Evolutionary conservation across 305 asterid species (phyloP).

Genomic region (Fraxinus sp.): DNA sequence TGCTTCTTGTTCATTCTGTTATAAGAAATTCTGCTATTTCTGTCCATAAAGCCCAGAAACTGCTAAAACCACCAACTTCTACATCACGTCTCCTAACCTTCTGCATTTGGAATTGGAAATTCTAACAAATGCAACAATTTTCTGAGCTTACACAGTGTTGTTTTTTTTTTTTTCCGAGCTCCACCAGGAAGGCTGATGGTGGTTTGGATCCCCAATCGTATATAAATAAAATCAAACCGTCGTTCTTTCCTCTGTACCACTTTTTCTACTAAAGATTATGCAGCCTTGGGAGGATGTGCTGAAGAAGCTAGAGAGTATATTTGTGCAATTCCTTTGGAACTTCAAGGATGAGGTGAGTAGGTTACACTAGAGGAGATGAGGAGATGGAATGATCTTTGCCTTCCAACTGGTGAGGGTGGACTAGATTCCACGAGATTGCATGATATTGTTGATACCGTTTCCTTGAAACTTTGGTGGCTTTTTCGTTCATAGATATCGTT

Average conservation of each 20-base stretch:
- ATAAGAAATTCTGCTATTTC: neutral
- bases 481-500: neutral
- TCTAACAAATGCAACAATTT: neutral
- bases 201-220: neutral
- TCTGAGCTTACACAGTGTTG: neutral
- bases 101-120: neutral
- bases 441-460: neutral
- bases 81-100: neutral
- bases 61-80: neutral
- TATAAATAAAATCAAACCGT: too few relatives aligned
- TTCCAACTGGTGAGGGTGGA: neutral
- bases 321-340: neutral
- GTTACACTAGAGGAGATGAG: neutral
- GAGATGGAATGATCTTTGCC: neutral
- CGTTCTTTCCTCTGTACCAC: neutral
- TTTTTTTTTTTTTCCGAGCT: neutral
- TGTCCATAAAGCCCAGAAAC: neutral
- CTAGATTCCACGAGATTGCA: neutral
- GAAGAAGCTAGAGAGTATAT: neutral
- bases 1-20: neutral
- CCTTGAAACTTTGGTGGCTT: neutral
- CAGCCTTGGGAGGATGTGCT: neutral
- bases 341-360: neutral
- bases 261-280: neutral
- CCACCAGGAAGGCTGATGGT: neutral